Evolutionary conservation across 176 grass and related monocot genomes (phyloP), one percentile per base, ranked within the genome.

Genomic region (Carex scoparia): DNA sequence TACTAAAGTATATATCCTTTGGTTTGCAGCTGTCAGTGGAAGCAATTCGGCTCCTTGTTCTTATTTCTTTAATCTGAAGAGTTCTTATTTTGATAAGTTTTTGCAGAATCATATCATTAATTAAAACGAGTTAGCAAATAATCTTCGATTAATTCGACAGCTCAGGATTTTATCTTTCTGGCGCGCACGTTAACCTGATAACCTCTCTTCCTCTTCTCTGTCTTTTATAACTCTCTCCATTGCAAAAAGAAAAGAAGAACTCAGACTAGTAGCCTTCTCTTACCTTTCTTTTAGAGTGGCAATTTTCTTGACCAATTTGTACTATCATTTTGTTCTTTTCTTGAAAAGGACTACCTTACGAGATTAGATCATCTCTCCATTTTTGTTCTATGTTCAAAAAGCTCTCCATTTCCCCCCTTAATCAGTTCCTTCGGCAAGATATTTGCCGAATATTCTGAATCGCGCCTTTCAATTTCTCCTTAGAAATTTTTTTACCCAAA

Each of bases 131-230:
- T 62, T 23, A 35, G 23, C 42, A 37, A 63, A 65, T 89, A 86
- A 82, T 57, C 55, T 69, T 85, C 65, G 61, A 77, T 85, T 89
- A 85, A 86, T 78, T 84, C 32, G 84, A 92, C 90, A 95, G 89
- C 87, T 95, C 84, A 66, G 69, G 56, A 72, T 64, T 78, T 77
- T 82, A 74, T 81, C 89, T 86, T 91, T 81, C 87, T 95, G 90
- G 86, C 88, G 90, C 90, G 93, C 93, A 95, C 93, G 93, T 95
- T 92, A 83, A 92, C 75, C 44, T 48, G 48, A 51, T 51, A 51
- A 10, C 48, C 84, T 32, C 68, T 69, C 57, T 48, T 59, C 77
- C 15, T 33, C 67, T 59, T 66, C 13, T 64, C 4, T 88, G 82
- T 54, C 42, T 83, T 66, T 69, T 69, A 83, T 55, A 69, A 53